Evolutionary conservation across 768 basidiomycete species (phyloP).

Genomic region (Gloeopeniophorella convolvens): DNA sequence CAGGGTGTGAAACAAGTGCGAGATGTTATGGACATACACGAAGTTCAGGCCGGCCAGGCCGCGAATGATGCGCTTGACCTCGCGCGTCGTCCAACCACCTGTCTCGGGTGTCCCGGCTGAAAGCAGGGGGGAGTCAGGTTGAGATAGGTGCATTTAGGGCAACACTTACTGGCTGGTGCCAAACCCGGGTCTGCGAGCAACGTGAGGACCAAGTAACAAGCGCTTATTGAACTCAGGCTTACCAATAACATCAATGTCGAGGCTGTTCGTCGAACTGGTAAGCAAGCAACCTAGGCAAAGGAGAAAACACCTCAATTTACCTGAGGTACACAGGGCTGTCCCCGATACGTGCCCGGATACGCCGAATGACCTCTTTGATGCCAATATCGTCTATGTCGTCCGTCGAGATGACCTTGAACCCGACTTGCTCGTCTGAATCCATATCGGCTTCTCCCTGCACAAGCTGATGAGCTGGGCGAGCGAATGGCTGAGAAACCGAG

Average conservation of each 20-base stretch:
- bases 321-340: constrained; percentile 70
- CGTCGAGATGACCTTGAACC: constrained; percentile 72
- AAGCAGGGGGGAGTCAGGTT: neutral
- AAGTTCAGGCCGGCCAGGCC: constrained; percentile 76
- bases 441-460: constrained; percentile 54
- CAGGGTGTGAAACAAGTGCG: neutral
- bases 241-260: constrained; percentile 84
- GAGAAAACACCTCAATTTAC: constrained; percentile 23
- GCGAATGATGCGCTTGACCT: constrained; percentile 73
- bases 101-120: constrained; percentile 79
- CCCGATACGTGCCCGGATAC: constrained; percentile 68
- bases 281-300: neutral
- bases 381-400: constrained; percentile 84
- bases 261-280: constrained; percentile 29
- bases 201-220: neutral
- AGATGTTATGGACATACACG: constrained; percentile 45
- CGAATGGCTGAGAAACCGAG: no score
- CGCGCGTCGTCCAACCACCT: constrained; percentile 80
- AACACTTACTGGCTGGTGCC: constrained; percentile 48
- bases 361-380: constrained; percentile 56
- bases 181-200: constrained; percentile 56
- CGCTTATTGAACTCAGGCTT: constrained; percentile 14
- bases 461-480: neutral
- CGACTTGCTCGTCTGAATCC: constrained; percentile 61
- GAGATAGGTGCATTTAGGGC: neutral